Base-by-base conservation (phyloP, 805 yeast species). In the Spathaspora arborariae region DNA sequence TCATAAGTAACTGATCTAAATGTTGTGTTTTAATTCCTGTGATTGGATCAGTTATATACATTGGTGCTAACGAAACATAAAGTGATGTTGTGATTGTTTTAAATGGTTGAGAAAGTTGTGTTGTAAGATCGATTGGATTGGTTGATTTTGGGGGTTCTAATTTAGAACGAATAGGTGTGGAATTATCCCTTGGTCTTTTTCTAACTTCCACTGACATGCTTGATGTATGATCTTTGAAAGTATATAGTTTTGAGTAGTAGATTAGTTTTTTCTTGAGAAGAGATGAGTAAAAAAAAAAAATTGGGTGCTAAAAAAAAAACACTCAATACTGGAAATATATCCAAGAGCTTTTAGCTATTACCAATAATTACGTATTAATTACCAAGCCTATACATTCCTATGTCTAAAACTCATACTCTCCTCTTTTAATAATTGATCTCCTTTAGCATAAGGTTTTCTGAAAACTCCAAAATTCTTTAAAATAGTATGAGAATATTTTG, bases 11-110 rank as follows among this genome's bases (percentile, higher is more conserved):
- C 3, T 94, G 90, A 59, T 94, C 96, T 52, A 94, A 69, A 68
- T 94, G 98, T 68, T 92, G 97, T 22, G 82, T 76, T 63, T 81
- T 80, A 52, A 94, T 76, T 37, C 98, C 99, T 49, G 80, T 80
- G 13, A 84, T 60, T 5, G 97, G 96, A 43, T 76, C 71, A 37
- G 74, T 70, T 34, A 82, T 60, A 65, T 84, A 87, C 45, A 81
- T 72, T 45, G 99, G 99, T 4, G 99, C 97, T 45, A 94, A 63
- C 7, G 96, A 89, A 5, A 90, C 82, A 60, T 91, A 89, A 63
- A 94, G 62, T 13, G 80, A 69, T 1, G 85, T 69, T 45, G 77
- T 71, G 46, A 82, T 77, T 38, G 67, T 72, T 54, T 80, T 82
- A 70, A 88, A 88, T 60, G 96, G 85, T 58, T 82, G 79, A 1